phyloP scores from a whole-genome alignment of 345 rosid species.

The Microthlaspi erraticum region DNA sequence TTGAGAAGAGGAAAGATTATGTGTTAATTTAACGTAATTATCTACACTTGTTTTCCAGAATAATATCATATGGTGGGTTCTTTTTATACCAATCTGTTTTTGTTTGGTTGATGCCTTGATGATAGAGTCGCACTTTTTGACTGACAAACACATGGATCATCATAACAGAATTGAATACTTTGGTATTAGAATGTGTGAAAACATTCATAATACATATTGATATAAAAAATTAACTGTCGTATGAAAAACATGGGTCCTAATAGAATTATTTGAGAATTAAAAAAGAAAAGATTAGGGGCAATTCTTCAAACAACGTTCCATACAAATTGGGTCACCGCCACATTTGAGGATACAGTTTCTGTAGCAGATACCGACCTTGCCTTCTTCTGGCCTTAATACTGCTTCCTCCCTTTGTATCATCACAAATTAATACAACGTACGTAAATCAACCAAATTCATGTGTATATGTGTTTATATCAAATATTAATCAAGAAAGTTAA shows the following conservation, averaged over 20 bases:
- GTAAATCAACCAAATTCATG: too few species aligned
- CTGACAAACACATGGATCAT: slow-evolving; percentile 17
- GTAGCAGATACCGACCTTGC: background rate
- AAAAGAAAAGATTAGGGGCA: slow-evolving; percentile 4
- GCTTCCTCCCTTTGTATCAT: slow-evolving; percentile 9
- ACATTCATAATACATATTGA: too few species aligned
- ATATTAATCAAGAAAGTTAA: background rate
- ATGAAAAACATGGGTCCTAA: too few species aligned
- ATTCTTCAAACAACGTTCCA: slow-evolving; percentile 4
- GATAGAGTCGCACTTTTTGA: background rate
- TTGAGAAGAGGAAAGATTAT: slow-evolving; percentile 40
- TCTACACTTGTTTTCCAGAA: background rate
- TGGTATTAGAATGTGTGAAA: background rate
- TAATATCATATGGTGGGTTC: background rate
- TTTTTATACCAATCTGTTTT: background rate
- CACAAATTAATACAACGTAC: background rate
- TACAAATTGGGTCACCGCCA: background rate
- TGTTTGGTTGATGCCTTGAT: background rate
- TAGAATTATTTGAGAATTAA: background rate
- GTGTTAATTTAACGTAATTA: slow-evolving; percentile 14
- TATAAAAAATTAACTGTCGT: too few species aligned
- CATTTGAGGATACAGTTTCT: slow-evolving; percentile 5
- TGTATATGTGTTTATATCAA: background rate
- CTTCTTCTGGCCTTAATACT: background rate
- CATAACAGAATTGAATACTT: background rate